Percentiles rank a stretch among this genome's conserved stretches.
Conservation (phyloP, 371 early-diverging fungal species). For the Fennellomyces sp. region DNA sequence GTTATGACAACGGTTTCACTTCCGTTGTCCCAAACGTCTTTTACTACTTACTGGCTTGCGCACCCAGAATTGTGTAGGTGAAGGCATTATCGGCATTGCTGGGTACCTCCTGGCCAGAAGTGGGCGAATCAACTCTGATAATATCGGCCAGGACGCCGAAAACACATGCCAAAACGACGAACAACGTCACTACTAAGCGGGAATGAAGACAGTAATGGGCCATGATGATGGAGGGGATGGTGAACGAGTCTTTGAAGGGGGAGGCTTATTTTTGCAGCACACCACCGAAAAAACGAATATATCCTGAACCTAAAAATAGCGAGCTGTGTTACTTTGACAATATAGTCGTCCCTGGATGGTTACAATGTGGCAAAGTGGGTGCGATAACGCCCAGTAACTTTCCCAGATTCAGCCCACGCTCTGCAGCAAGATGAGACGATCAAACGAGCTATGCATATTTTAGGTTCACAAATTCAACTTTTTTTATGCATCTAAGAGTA, state of each 20-base stretch:
- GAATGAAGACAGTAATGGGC: not conserved
- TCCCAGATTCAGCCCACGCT: not conserved
- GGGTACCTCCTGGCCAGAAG: constrained; percentile 12
- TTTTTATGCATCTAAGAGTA: constrained; percentile 7
- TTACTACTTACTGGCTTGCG: constrained; percentile 24
- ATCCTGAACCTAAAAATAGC: constrained; percentile 1
- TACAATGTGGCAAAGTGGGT: not conserved
- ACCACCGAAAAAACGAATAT: not conserved
- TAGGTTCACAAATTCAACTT: constrained; percentile 2
- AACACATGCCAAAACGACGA: not conserved
- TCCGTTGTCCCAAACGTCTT: not conserved
- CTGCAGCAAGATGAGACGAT: not conserved
- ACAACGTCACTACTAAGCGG: not conserved
- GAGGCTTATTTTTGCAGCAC: not conserved
- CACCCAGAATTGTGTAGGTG: constrained; percentile 23
- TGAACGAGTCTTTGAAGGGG: not conserved
- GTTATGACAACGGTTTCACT: not conserved
- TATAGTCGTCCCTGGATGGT: not conserved
- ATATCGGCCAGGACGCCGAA: constrained; percentile 9
- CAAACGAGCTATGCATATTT: not conserved
- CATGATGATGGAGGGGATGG: not conserved
- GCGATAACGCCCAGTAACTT: not conserved
- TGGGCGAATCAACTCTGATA: constrained; percentile 12
- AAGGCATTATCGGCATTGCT: constrained; percentile 18
- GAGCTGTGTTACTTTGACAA: not conserved